Base-by-base conservation (phyloP, 768 basidiomycete genomes). In the Lentinula raphanica region DNA sequence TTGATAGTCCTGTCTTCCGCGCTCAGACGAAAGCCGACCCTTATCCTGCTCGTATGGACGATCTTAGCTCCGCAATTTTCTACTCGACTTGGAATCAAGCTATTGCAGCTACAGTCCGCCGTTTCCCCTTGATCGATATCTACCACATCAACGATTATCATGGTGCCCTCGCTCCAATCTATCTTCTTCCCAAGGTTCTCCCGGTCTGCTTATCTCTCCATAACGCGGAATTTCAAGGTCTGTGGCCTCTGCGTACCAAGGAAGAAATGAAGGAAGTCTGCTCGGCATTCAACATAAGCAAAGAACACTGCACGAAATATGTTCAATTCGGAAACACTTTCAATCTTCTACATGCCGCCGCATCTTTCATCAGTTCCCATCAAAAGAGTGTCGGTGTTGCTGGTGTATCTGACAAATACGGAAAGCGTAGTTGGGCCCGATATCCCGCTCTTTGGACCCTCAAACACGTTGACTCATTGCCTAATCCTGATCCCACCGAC, bases 251-350 rank as follows among this genome's bases (percentile, higher is more conserved):
- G 28, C 89, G 94, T 49, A 97, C 94, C 35, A 97, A 97, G 76
- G 94, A 96, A 68, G 94, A 97, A 71, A 94, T 96, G 94, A 96
- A 94, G 76, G 94, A 97, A 71, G 94, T 97, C 45, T 97, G 94
- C 69, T 96, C 94, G 3, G 94, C 94, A 3, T 97, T 97, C 81
- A 96, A 96, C 72, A 92, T 97, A 71, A 91, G 90, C 78, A 97
- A 96, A 72, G 94, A 95, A 67, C 82, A 93, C 67, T 97, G 94
- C 77, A 92, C 89, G 56, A 95, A 94, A 80, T 96, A 97, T 67
- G 92, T 97, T 38, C 94, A 97, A 72, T 97, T 97, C 71, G 94
- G 94, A 61, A 97, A 97, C 78, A 97, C 94, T 7, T 97, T 97
- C 79, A 97, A 97, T 71, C 75, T 97, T 67, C 80, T 97, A 28